These are phyloP conservation scores for Aurifilum marmelostoma DNA, from an alignment of 2,329 filamentous ascomycete species.

Conservation along the genomic window DNA sequence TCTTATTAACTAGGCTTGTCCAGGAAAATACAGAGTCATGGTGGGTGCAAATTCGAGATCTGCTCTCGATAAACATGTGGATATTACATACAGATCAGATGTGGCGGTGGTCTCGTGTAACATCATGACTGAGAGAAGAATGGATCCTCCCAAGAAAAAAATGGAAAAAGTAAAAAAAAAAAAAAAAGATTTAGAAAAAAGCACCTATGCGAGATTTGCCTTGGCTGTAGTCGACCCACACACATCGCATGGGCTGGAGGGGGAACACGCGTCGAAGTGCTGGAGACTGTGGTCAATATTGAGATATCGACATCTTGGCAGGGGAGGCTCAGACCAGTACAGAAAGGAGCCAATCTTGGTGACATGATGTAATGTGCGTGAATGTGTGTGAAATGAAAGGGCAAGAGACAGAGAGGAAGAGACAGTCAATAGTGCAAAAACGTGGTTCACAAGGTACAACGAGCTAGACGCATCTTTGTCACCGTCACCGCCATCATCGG, in stretches of 20 bases:
- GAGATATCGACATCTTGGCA: background rate
- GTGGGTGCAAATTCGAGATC: background rate
- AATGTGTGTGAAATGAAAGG: background rate
- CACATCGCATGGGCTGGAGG: background rate
- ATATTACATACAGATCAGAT: background rate
- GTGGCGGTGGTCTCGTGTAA: background rate
- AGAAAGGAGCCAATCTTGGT: background rate
- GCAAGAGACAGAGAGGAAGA: background rate
- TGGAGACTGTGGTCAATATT: background rate
- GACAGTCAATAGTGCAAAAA: background rate
- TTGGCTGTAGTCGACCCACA: slow-evolving; percentile 4
- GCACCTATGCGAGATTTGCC: background rate
- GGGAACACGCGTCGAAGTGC: background rate
- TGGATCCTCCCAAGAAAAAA: too few relatives aligned
- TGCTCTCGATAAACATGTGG: background rate
- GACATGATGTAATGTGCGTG: background rate
- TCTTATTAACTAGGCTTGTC: background rate
- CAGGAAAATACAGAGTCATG: background rate
- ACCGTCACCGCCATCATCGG: background rate
- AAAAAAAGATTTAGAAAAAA: background rate
- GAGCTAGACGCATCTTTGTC: background rate
- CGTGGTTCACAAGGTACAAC: background rate
- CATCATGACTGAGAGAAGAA: background rate
- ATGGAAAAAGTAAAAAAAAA: background rate
- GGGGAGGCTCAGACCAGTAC: background rate